phyloP scores from a whole-genome alignment of 129 eudicot genomes.

The Pseudognaphalium luteoalbum region DNA sequence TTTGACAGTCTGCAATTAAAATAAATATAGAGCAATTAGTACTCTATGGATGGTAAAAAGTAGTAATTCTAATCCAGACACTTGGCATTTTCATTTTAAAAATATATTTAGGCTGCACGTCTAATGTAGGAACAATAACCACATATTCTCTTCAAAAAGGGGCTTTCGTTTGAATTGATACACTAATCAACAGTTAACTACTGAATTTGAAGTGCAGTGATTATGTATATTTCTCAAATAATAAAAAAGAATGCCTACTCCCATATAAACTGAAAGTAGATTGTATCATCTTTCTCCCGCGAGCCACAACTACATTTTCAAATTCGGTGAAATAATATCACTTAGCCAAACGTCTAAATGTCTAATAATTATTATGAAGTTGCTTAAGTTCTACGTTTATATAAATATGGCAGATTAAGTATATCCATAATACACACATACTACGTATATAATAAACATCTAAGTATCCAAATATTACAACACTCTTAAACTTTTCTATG shows the following conservation, averaged over 20 bases:
- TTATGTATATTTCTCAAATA: background rate
- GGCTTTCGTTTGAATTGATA: background rate
- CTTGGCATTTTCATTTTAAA: background rate
- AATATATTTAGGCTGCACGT: background rate
- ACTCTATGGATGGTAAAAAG: background rate
- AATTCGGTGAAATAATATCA: background rate
- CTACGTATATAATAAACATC: background rate
- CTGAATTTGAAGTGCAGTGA: background rate
- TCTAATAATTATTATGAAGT: too few species aligned
- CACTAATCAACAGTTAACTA: background rate
- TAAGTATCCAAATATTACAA: background rate
- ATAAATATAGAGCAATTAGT: background rate
- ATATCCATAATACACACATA: too few species aligned
- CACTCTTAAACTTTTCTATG: background rate
- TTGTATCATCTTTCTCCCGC: background rate
- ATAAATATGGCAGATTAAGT: too few species aligned
- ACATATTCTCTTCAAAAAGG: background rate
- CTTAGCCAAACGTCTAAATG: too few species aligned
- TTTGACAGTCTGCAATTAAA: conserved; percentile 45
- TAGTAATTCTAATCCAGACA: background rate
- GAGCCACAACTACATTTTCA: background rate
- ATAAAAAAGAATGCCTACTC: background rate
- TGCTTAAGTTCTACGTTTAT: too few species aligned
- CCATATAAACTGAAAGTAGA: background rate
- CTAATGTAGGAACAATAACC: background rate